Evolutionary conservation across 768 basidiomycete genomes (phyloP), one percentile per base, ranked within the genome.

Genomic region (Tulasnella sp.): DNA sequence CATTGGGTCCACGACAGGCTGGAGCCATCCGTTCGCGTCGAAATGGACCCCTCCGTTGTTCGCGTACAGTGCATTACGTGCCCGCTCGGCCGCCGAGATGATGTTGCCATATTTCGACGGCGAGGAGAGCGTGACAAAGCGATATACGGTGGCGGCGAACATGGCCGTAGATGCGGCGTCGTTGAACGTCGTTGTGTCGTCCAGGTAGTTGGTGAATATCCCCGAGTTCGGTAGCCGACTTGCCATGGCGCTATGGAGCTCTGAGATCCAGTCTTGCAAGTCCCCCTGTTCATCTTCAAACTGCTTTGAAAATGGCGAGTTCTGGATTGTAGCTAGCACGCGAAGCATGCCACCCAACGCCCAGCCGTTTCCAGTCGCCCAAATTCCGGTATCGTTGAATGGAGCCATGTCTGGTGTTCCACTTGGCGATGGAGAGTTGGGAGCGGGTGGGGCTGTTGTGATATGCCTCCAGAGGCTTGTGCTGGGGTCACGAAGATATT

Each of bases 341-440:
- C 69, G 59, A 0, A 64, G 39, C 59, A 68, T 65, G 2, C 69
- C 69, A 3, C 59, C 61, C 1, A 67, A 65, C 0, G 68, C 69
- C 69, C 69, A 70, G 1, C 62, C 68, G 57, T 68, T 69, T 0
- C 67, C 67, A 9, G 62, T 62, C 19, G 63, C 50, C 64, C 62
- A 67, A 32, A 65, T 57, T 1, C 66, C 65, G 1, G 50, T 39
- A 42, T 67, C 64, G n/a, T 40, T 41, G 57, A 57, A 57, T 15
- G n/a, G 36, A 32, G 34, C 29, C 9, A n/a, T n/a, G 27, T 25
- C 25, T 15, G n/a, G n/a, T 25, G 15, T 25, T n/a, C 21, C 21
- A 32, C 6, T 0, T 6, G 27, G 27, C 11, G 8, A 32, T 14
- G 46, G 50, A 2, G 27, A 36, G 25, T 40, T 15, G 6, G 45